Conservation (phyloP, 306 rosid genomes). For the Oxytropis ochrocephala region DNA sequence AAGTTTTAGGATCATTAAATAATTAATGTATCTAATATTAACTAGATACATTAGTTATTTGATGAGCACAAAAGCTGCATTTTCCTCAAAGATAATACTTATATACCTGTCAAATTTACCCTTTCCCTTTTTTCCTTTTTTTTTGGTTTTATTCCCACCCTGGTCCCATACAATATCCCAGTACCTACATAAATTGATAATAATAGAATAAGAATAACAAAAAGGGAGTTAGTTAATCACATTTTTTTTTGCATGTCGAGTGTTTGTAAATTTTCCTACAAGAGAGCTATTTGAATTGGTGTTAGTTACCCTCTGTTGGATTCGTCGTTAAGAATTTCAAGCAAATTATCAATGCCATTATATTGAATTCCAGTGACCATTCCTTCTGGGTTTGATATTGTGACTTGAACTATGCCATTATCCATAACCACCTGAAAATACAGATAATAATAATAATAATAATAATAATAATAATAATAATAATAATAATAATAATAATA, state of each 20-base stretch:
- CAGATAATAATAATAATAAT: too few species aligned
- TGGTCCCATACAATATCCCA: constrained; percentile 48
- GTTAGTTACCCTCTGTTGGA: constrained; percentile 36
- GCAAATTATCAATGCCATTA: constrained; percentile 77
- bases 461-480: too few species aligned
- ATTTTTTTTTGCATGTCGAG: not conserved
- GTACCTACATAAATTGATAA: constrained; percentile 20
- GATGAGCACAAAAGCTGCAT: too few species aligned
- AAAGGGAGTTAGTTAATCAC: not conserved
- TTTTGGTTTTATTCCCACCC: constrained; percentile 10
- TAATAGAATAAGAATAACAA: not conserved
- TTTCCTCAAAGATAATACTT: too few species aligned
- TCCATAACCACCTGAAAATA: constrained; percentile 61
- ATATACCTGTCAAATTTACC: constrained; percentile 34
- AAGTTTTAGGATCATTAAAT: too few species aligned
- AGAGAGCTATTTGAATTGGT: not conserved
- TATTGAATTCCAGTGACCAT: constrained; percentile 68
- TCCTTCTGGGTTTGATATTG: constrained; percentile 77
- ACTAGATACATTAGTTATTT: too few species aligned
- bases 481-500: too few species aligned
- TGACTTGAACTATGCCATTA: constrained; percentile 81
- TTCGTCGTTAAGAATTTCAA: constrained; percentile 60
- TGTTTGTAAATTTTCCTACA: not conserved
- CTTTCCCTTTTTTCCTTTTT: constrained; percentile 34
- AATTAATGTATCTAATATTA: too few species aligned